A percentile compares a stretch with the other conserved stretches of the same genome.
Conservation (phyloP, 208 protist species). For the Trypanosomatidae sp. region DNA sequence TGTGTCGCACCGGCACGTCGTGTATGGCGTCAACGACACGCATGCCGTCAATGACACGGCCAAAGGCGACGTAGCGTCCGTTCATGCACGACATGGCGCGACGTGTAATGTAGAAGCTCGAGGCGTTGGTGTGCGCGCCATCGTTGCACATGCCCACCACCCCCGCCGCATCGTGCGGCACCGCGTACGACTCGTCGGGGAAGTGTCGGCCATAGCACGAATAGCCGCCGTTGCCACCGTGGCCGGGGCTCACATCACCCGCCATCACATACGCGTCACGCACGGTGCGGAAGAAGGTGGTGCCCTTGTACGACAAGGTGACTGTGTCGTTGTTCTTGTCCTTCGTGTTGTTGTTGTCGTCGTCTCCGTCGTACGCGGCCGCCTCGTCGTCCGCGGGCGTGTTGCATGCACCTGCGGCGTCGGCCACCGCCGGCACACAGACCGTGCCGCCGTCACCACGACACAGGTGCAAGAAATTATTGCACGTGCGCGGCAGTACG, state of each 20-base stretch:
- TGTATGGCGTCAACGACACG: constrained; percentile 74
- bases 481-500: constrained; percentile 74
- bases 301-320: constrained; percentile 78
- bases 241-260: constrained; percentile 75
- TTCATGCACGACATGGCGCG: constrained; percentile 84
- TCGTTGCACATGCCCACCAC: constrained; percentile 88
- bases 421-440: too few species aligned
- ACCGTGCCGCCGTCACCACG: constrained; percentile 34
- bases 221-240: constrained; percentile 84
- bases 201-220: constrained; percentile 88
- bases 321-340: constrained; percentile 9
- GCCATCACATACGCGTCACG: constrained; percentile 90
- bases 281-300: constrained; percentile 89
- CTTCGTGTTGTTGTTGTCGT: too few species aligned
- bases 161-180: constrained; percentile 69
- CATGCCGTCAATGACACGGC: constrained; percentile 88
- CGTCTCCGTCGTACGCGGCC: too few species aligned
- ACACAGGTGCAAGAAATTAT: constrained; percentile 89
- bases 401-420: constrained; percentile 1
- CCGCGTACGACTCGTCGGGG: constrained; percentile 90
- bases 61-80: constrained; percentile 91
- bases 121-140: constrained; percentile 74
- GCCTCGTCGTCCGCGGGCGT: too few species aligned
- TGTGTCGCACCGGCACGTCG: constrained; percentile 57
- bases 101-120: constrained; percentile 83